Conservation (phyloP, 371 early-diverging fungal species). For the Smittium culicis region DNA sequence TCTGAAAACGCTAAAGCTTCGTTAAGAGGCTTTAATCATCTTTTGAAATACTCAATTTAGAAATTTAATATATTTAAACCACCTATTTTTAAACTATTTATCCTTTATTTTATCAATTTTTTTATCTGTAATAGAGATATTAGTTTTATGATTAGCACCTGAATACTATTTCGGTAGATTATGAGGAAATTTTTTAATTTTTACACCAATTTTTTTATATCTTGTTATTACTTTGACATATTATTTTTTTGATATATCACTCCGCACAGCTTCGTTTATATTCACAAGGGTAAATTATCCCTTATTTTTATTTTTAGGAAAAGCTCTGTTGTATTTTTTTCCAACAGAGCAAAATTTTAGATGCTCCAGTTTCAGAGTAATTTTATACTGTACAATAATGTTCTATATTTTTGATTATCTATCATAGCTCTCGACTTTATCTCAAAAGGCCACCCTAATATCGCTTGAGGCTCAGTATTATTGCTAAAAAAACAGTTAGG, state of each 20-base stretch:
- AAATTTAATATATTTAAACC: no score
- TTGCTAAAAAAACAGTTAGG: not conserved
- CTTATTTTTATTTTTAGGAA: not conserved
- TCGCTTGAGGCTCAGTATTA: not conserved
- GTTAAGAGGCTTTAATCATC: not conserved
- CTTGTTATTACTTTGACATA: no score
- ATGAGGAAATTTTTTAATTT: no score
- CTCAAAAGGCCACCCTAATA: not conserved
- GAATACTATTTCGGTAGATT: no score
- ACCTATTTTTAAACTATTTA: no score
- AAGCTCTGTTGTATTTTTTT: not conserved
- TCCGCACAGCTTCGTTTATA: not conserved
- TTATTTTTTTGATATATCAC: no score
- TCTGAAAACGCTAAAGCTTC: conserved; percentile 11
- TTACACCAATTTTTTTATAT: no score
- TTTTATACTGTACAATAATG: not conserved
- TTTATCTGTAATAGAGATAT: no score
- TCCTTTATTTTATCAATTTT: no score
- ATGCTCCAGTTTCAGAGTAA: not conserved
- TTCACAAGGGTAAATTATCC: not conserved
- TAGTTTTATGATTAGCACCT: no score
- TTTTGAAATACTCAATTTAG: conserved; percentile 7
- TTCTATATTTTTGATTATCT: not conserved
- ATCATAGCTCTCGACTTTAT: not conserved
- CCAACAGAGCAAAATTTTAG: not conserved